Conservation (phyloP, 2,329 filamentous ascomycete genomes). For the Pseudocercospora vitis region DNA sequence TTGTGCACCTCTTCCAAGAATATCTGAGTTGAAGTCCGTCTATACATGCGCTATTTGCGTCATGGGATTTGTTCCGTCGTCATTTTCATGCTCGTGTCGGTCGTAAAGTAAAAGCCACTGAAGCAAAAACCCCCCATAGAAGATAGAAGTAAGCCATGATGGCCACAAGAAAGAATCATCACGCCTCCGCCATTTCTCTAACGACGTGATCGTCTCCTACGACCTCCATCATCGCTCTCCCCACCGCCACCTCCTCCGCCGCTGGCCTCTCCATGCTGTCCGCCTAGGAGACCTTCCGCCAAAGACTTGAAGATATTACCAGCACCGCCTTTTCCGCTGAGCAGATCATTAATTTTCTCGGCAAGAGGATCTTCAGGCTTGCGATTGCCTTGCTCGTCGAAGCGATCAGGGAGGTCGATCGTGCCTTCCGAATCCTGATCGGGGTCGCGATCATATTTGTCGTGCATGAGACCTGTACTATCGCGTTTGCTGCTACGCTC, state of each 20-base stretch:
- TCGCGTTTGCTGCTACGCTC: conserved; percentile 17
- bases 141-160: background rate
- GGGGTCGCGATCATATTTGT: conserved; percentile 31
- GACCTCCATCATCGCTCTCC: conserved; percentile 20
- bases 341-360: conserved; percentile 34
- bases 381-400: conserved; percentile 39
- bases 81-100: background rate
- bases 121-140: background rate
- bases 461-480: conserved; percentile 27
- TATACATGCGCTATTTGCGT: background rate
- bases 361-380: conserved; percentile 34
- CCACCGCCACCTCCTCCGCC: conserved; percentile 9
- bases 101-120: background rate
- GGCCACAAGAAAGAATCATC: background rate
- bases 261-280: conserved; percentile 10
- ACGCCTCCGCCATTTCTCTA: conserved; percentile 4
- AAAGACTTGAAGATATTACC: conserved; percentile 33
- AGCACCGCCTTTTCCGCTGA: conserved; percentile 33
- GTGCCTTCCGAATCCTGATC: conserved; percentile 35
- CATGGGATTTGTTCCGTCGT: background rate
- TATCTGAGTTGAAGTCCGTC: background rate
- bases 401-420: conserved; percentile 40
- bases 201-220: conserved; percentile 22
- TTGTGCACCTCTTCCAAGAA: no score
- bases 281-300: conserved; percentile 26